Percentiles rank a stretch among this genome's conserved stretches.
Evolutionary conservation across 805 yeast species (phyloP).

Genomic region (Myxozyma vanderwaltii): DNA sequence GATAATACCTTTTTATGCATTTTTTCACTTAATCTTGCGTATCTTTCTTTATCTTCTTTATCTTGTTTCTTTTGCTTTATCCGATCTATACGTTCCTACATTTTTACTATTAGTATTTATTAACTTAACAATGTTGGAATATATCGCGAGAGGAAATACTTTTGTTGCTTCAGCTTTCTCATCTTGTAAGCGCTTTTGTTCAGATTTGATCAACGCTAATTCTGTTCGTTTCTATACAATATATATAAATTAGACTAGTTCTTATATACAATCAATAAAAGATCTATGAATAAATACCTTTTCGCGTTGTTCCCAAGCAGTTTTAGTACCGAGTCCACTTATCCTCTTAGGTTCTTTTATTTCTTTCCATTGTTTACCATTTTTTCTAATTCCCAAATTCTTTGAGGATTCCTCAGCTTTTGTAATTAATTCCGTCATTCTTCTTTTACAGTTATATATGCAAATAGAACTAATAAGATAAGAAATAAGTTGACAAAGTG

Average conservation of each 20-base stretch:
- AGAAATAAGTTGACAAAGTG: too few species aligned
- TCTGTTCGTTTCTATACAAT: constrained; percentile 50
- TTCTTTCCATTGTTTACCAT: constrained; percentile 44
- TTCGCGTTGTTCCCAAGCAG: constrained; percentile 67
- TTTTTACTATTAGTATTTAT: too few species aligned
- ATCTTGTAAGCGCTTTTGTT: constrained; percentile 70
- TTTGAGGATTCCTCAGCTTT: not conserved
- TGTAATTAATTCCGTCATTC: not conserved
- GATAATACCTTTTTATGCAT: constrained; percentile 77
- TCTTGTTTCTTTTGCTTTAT: constrained; percentile 51
- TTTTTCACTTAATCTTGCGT: constrained; percentile 74
- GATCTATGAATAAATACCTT: constrained; percentile 44
- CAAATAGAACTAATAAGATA: too few species aligned
- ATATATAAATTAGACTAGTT: not conserved
- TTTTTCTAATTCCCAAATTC: constrained; percentile 19
- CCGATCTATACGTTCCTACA: constrained; percentile 62
- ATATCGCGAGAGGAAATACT: constrained; percentile 33
- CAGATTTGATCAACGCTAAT: constrained; percentile 67
- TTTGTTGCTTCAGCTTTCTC: constrained; percentile 62
- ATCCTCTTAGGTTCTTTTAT: constrained; percentile 42
- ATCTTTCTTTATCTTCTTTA: constrained; percentile 87
- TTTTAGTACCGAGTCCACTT: constrained; percentile 51
- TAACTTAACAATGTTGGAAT: too few species aligned
- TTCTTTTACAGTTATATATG: not conserved
- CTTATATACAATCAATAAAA: too few species aligned